A percentile compares a stretch with the other conserved stretches of the same genome.
Evolutionary conservation across 2,329 filamentous ascomycete genomes (phyloP).

Genomic region (Sphaerulina vaccinii): DNA sequence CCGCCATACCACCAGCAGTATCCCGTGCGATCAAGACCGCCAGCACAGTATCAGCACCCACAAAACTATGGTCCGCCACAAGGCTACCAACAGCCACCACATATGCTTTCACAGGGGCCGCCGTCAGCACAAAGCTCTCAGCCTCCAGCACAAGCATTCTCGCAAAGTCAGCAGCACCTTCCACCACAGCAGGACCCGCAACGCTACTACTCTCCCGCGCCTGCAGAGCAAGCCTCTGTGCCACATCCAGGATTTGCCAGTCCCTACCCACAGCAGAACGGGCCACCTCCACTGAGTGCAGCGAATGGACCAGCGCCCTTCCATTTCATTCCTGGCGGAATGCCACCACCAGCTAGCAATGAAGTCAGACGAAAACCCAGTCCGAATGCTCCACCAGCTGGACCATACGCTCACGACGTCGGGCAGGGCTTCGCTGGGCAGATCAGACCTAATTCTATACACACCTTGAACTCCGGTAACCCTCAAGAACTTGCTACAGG

Average conservation of each 20-base stretch:
- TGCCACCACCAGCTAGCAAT: constrained; percentile 26
- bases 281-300: constrained; percentile 20
- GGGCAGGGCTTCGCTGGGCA: constrained; percentile 35
- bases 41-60: constrained; percentile 25
- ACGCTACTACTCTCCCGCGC: constrained; percentile 41
- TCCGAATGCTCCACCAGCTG: constrained; percentile 26
- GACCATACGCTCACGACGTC: constrained; percentile 40
- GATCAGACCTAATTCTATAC: constrained; percentile 42
- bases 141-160: constrained; percentile 34
- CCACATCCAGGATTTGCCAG: constrained; percentile 32
- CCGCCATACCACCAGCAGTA: constrained; percentile 54
- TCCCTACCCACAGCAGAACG: constrained; percentile 30
- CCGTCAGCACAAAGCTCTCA: constrained; percentile 21
- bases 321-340: constrained; percentile 39
- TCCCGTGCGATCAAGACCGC: constrained; percentile 30
- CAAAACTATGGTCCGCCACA: neutral
- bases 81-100: constrained; percentile 28
- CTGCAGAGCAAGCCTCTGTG: constrained; percentile 29
- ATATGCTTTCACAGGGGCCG: constrained; percentile 39
- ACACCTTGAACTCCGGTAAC: constrained; percentile 39
- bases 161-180: constrained; percentile 30
- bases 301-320: constrained; percentile 34
- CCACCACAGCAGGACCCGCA: constrained; percentile 35
- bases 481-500: constrained; percentile 51
- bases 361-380: constrained; percentile 33